Conservation (phyloP, 2,329 filamentous ascomycete species). For the Cytospora mali region DNA sequence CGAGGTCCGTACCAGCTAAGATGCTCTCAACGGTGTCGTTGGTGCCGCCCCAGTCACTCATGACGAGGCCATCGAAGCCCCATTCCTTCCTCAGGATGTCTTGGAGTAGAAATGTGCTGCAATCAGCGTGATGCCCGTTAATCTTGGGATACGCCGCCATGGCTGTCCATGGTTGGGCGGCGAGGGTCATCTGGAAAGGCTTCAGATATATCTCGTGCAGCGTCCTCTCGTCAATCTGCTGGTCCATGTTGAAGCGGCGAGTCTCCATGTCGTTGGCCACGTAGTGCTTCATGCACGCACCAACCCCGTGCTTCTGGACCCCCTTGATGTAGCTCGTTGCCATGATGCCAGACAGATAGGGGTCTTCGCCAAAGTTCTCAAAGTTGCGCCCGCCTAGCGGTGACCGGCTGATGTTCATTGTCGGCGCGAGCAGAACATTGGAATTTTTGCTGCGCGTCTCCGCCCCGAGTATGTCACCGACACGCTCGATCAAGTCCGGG, state of each 20-base stretch:
- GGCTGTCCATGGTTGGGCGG: conserved; percentile 45
- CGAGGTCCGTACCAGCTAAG: conserved; percentile 40
- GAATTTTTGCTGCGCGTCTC: conserved; percentile 62
- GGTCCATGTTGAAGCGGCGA: conserved; percentile 36
- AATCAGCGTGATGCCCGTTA: conserved; percentile 48
- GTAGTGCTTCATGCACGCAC: conserved; percentile 51
- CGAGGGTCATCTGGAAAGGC: conserved; percentile 49
- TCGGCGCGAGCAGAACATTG: conserved; percentile 71
- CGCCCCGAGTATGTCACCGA: conserved; percentile 61
- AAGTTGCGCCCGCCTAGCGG: conserved; percentile 52
- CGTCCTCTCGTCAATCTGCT: conserved; percentile 36
- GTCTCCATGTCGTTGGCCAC: conserved; percentile 47
- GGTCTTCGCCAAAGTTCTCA: conserved; percentile 52
- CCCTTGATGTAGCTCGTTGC: conserved; percentile 48
- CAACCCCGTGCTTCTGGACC: conserved; percentile 46
- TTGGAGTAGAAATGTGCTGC: conserved; percentile 43
- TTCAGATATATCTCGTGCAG: conserved; percentile 46
- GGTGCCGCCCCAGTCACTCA: conserved; percentile 51
- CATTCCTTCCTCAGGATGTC: conserved; percentile 47
- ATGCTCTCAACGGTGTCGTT: conserved; percentile 40
- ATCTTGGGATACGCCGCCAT: conserved; percentile 53
- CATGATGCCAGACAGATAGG: conserved; percentile 47
- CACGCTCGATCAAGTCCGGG: conserved; percentile 54
- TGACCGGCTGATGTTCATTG: conserved; percentile 51
- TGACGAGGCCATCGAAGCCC: conserved; percentile 48